These are phyloP conservation scores for Polychaeton citri DNA, from an alignment of 2,329 filamentous ascomycete species.

Conservation along the genomic window DNA sequence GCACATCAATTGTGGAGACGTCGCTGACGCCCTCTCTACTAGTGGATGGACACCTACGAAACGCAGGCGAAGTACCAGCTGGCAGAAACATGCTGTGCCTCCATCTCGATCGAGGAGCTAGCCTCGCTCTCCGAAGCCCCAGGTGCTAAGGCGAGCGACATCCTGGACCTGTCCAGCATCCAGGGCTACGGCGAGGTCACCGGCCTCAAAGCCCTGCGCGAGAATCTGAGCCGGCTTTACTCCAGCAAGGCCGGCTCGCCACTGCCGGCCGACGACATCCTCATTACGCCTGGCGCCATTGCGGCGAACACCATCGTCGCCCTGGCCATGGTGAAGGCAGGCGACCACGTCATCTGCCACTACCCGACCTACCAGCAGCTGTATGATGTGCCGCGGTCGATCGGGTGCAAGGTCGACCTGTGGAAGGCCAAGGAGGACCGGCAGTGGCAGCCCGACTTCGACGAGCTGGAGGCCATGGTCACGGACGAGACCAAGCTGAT, in stretches of 20 bases:
- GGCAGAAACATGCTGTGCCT: constrained; percentile 66
- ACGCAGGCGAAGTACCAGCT: constrained; percentile 50
- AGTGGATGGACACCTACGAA: constrained; percentile 47
- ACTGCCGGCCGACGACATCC: constrained; percentile 47
- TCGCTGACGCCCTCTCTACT: constrained; percentile 7
- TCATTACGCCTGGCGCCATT: constrained; percentile 71
- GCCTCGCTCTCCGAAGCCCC: constrained; percentile 38
- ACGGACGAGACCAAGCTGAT: constrained; percentile 59
- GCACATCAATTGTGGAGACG: not conserved
- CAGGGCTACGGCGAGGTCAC: constrained; percentile 64
- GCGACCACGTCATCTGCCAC: constrained; percentile 75
- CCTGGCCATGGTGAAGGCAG: constrained; percentile 56
- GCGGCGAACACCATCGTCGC: constrained; percentile 72
- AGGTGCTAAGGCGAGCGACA: constrained; percentile 23
- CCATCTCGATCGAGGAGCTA: constrained; percentile 59
- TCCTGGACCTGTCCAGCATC: constrained; percentile 39
- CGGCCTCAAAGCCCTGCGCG: constrained; percentile 50
- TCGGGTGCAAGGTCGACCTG: constrained; percentile 64
- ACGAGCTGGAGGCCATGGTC: constrained; percentile 52
- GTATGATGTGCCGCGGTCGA: constrained; percentile 57
- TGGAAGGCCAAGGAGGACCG: constrained; percentile 58
- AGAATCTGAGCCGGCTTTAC: constrained; percentile 53
- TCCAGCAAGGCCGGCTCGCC: constrained; percentile 38
- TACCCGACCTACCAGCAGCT: constrained; percentile 81
- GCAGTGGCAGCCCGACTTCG: constrained; percentile 53